These are phyloP conservation scores for Candida rishiriensis DNA, from an alignment of 805 yeast species.

Conservation along the genomic window DNA sequence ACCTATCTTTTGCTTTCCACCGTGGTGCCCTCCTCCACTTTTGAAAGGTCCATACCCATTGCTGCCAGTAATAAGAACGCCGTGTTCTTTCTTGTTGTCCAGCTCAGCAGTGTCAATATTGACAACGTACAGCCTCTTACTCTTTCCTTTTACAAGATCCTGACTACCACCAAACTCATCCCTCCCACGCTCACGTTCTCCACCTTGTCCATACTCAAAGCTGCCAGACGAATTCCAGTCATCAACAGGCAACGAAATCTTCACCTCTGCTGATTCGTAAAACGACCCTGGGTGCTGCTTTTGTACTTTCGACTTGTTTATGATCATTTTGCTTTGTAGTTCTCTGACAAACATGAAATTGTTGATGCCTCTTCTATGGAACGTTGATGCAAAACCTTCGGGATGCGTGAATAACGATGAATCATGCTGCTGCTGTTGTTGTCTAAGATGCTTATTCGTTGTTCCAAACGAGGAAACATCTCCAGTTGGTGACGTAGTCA, in stretches of 20 bases:
- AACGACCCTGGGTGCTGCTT: conserved; percentile 15
- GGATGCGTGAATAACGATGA: conserved; percentile 34
- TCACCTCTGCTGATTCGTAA: conserved; percentile 37
- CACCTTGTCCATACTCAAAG: conserved; percentile 11
- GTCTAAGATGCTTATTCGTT: background rate
- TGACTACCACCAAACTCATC: conserved; percentile 1
- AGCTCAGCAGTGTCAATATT: conserved; percentile 39
- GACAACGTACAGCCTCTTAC: conserved; percentile 37
- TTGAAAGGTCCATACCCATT: no score
- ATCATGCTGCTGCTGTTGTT: conserved; percentile 1
- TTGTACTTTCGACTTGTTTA: conserved; percentile 29
- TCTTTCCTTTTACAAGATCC: conserved; percentile 16
- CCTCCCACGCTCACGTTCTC: background rate
- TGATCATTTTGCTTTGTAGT: conserved; percentile 41
- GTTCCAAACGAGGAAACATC: conserved; percentile 1
- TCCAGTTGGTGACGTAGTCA: conserved; percentile 20
- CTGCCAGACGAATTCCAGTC: conserved; percentile 21
- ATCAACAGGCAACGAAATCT: conserved; percentile 37
- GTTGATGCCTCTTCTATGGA: conserved; percentile 43
- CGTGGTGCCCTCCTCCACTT: no score
- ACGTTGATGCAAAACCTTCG: conserved; percentile 47
- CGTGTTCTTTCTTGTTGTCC: conserved; percentile 25
- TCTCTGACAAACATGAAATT: conserved; percentile 50
- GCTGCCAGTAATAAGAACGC: no score
- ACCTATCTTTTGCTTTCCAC: no score